Percentiles rank a stretch among this genome's conserved stretches.
Evolutionary conservation across 1,284 basidiomycete genomes (phyloP).

Genomic region (Neotropicomus parvogracilis): DNA sequence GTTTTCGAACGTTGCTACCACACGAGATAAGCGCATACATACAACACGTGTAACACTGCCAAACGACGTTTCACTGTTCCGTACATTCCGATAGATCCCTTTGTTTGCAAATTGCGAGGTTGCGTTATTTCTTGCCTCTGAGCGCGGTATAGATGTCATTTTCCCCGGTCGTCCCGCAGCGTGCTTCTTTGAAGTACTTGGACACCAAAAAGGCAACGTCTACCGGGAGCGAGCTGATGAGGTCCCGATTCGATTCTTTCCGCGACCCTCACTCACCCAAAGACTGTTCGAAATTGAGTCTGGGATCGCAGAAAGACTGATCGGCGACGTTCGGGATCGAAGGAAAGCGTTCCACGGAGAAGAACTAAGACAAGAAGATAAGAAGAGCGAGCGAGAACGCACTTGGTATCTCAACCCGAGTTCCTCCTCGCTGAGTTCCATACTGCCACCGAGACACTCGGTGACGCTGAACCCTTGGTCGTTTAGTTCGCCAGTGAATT

Average conservation of each 20-base stretch:
- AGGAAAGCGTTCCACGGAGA: too few species aligned
- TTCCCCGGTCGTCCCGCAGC: slow-evolving; percentile 35
- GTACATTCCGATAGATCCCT: slow-evolving; percentile 2
- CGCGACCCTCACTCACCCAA: slow-evolving; percentile 49
- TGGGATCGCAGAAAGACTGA: slow-evolving; percentile 77
- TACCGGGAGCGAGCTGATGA: slow-evolving; percentile 26
- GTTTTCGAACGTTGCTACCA: neutral
- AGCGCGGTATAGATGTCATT: slow-evolving; percentile 32
- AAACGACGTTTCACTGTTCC: neutral
- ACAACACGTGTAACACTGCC: slow-evolving; percentile 12
- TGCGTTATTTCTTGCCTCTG: slow-evolving; percentile 22
- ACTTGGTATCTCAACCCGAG: slow-evolving; percentile 74
- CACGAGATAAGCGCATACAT: neutral
- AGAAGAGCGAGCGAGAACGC: slow-evolving; percentile 11
- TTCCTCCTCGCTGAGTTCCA: slow-evolving; percentile 74
- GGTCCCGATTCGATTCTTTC: neutral
- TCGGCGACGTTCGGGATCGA: slow-evolving; percentile 8
- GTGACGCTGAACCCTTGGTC: slow-evolving; percentile 92
- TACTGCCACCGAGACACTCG: slow-evolving; percentile 78
- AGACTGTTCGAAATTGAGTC: slow-evolving; percentile 80
- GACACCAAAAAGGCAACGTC: slow-evolving; percentile 79
- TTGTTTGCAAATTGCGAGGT: neutral
- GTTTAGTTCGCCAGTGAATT: slow-evolving; percentile 94
- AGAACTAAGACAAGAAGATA: neutral
- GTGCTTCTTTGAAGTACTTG: slow-evolving; percentile 70